Evolutionary conservation across 192 early-diverging fungal species (phyloP), one percentile per base, ranked within the genome.

Genomic region (Cladochytrium replicatum): DNA sequence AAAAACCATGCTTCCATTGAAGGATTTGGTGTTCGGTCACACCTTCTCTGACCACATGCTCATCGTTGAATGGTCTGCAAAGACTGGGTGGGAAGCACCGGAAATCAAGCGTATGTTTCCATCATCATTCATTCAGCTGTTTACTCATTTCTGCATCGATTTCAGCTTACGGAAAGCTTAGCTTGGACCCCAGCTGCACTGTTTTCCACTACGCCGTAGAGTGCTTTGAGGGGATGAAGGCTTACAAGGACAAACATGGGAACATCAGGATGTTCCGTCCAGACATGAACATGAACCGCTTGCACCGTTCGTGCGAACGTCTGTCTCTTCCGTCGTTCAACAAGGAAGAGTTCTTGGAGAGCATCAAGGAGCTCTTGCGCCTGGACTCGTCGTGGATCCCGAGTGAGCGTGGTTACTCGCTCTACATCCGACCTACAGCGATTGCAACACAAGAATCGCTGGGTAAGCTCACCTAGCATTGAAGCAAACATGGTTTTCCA

Each of bases 11-110:
- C 61, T 60, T 2, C 51, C 72, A 23, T 64, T 63, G 39, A 73
- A 78, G 34, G 49, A 78, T 22, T 68, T 98, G 37, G 69, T 83
- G 23, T 97, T 98, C 66, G 94, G 94, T 37, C 72, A 84, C 50
- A 76, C 80, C 25, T 97, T 95, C 46, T 78, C 91, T 8, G 94
- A 98, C 71, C 91, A 98, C 72, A 98, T 98, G 94, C 70, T 98
- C 38, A 68, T 63, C 41, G 69, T 86, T 47, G 78, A 88, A 64
- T 96, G 89, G 91, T 71, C 82, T 29, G 61, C 64, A 7, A 58
- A 47, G n/a, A 62, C 66, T 31, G 72, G 71, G n/a, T 53, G 49
- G 64, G 17, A n/a, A 4, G 39, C 31, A 39, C 47, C 47, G 17
- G 41, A 48, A 29, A 29, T 48, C 17, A 6, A 21, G 9, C 47